Conservation (phyloP, 2,329 filamentous ascomycete genomes). For the Cordyceps cicadae region DNA sequence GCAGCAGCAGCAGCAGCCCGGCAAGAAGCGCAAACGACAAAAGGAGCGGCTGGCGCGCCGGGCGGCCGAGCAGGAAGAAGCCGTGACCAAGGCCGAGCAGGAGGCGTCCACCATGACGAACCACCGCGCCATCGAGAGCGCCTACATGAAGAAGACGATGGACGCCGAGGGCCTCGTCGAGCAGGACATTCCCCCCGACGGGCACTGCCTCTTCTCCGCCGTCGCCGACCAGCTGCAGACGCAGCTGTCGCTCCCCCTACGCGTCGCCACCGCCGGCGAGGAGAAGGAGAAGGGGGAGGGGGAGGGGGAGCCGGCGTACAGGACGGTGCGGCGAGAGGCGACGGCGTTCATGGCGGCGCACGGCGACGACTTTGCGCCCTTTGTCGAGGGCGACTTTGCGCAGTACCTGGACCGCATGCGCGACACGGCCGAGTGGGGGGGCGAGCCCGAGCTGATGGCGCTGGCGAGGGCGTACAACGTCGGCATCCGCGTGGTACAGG, state of each 20-base stretch:
- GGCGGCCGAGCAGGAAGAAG: conserved; percentile 72
- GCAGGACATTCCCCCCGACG: conserved; percentile 77
- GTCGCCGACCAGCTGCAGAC: conserved; percentile 70
- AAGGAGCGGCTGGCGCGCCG: conserved; percentile 86
- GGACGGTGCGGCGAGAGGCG: conserved; percentile 58
- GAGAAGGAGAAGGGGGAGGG: background rate
- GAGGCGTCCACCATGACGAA: conserved; percentile 72
- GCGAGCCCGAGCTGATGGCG: conserved; percentile 81
- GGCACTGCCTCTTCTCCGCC: conserved; percentile 90
- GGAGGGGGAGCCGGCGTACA: conserved; percentile 52
- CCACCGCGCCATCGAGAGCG: conserved; percentile 60
- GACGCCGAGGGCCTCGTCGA: conserved; percentile 56
- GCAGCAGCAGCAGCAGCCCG: conserved; percentile 15
- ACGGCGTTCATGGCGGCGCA: conserved; percentile 70
- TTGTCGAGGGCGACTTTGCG: conserved; percentile 65
- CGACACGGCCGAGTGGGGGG: conserved; percentile 92
- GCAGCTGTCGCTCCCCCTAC: conserved; percentile 16
- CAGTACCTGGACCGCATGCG: conserved; percentile 68
- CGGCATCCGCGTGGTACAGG: conserved; percentile 77
- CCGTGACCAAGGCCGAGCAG: conserved; percentile 56
- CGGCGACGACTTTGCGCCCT: conserved; percentile 73
- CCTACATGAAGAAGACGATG: conserved; percentile 62
- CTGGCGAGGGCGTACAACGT: conserved; percentile 73
- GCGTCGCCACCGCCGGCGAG: background rate
- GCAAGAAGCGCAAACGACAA: conserved; percentile 78